A percentile compares a stretch with the other conserved stretches of the same genome.
phyloP scores from a whole-genome alignment of 306 rosid genomes.

The Inga leiocalycina region DNA sequence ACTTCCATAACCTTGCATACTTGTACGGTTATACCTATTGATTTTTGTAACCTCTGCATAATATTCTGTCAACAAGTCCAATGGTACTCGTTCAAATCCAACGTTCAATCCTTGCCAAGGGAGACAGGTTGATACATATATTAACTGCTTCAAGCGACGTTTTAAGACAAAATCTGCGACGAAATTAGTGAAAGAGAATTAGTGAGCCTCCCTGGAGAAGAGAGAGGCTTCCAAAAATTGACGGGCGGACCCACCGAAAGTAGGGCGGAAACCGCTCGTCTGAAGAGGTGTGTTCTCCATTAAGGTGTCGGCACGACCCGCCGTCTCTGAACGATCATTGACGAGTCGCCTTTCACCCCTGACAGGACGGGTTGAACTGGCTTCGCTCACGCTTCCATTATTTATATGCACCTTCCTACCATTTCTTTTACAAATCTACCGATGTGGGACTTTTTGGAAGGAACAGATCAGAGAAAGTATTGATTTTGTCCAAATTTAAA shows the following conservation, averaged over 20 bases:
- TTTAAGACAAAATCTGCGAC: too few relatives aligned
- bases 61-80: too few relatives aligned
- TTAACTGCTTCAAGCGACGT: too few relatives aligned
- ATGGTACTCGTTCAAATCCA: too few relatives aligned
- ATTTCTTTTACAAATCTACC: background rate
- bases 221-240: constrained; percentile 75
- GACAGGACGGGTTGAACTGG: constrained; percentile 49
- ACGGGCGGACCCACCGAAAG: constrained; percentile 65
- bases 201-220: constrained; percentile 25
- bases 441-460: constrained; percentile 42
- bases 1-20: too few relatives aligned
- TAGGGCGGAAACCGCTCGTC: constrained; percentile 58
- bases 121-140: too few relatives aligned
- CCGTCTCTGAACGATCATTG: constrained; percentile 76
- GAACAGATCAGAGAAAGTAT: background rate
- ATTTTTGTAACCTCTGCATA: too few relatives aligned
- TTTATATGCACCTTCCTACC: constrained; percentile 15
- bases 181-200: too few relatives aligned
- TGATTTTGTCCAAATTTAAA: background rate
- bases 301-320: constrained; percentile 74
- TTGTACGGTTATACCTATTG: too few relatives aligned
- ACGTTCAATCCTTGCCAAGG: too few relatives aligned
- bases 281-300: constrained; percentile 39
- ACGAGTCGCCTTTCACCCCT: constrained; percentile 72
- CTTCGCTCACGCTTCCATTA: accelerated